phyloP scores from a whole-genome alignment of 140 eudicot species.

The Ambrosia hybrid region DNA sequence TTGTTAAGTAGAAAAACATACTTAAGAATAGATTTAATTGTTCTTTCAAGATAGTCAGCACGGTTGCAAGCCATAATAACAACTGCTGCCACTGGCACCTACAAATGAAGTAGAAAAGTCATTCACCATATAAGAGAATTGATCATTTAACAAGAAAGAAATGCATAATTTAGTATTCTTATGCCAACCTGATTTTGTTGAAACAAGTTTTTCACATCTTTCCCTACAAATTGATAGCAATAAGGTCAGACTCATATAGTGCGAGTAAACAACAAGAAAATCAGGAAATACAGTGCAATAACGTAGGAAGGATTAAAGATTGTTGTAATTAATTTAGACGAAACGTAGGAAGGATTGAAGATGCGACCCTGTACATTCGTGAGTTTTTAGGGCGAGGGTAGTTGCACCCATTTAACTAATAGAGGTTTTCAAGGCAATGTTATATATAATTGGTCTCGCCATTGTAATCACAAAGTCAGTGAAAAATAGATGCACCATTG shows the following conservation, averaged over 20 bases:
- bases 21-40: slow-evolving; percentile 84
- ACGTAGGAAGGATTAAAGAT: neutral
- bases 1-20: slow-evolving; percentile 34
- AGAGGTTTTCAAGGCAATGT: no score
- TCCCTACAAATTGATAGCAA: slow-evolving; percentile 45
- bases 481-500: no score
- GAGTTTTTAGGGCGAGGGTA: no score
- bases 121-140: neutral
- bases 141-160: slow-evolving; percentile 2
- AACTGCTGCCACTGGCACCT: slow-evolving; percentile 97
- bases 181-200: slow-evolving; percentile 61
- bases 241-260: slow-evolving; percentile 16
- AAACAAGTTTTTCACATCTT: slow-evolving; percentile 55
- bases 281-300: neutral
- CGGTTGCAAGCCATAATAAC: slow-evolving; percentile 99
- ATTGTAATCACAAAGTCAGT: no score
- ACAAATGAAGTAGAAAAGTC: slow-evolving; percentile 8
- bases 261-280: slow-evolving; percentile 17
- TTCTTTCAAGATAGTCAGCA: slow-evolving; percentile 93
- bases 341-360: no score
- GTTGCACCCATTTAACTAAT: no score
- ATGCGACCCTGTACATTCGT: no score
- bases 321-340: no score
- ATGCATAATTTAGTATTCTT: neutral
- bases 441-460: no score